Evolutionary conservation across 2,329 filamentous ascomycete genomes (phyloP).

Genomic region (Elsinoe australis): DNA sequence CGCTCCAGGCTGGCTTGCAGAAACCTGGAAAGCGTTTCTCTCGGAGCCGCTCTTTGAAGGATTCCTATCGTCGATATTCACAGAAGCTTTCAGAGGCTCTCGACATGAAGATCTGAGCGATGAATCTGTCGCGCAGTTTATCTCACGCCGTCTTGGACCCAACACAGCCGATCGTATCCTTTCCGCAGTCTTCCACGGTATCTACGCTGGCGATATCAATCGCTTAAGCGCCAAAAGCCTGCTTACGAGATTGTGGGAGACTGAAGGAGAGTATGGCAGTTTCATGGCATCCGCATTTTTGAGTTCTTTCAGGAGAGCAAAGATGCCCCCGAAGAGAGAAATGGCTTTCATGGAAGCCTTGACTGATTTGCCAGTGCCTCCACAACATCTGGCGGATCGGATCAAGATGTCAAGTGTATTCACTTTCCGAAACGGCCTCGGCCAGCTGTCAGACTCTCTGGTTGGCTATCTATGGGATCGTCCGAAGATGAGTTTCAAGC

Average conservation of each 20-base stretch:
- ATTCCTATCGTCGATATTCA: conserved; percentile 31
- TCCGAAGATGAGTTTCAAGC: conserved; percentile 35
- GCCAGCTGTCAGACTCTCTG: conserved; percentile 34
- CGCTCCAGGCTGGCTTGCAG: conserved; percentile 29
- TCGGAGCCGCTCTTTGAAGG: conserved; percentile 52
- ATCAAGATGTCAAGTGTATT: conserved; percentile 35
- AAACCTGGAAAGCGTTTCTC: conserved; percentile 33
- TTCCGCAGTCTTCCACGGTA: conserved; percentile 73
- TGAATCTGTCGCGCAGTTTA: conserved; percentile 63
- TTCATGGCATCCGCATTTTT: conserved; percentile 30
- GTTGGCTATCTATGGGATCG: conserved; percentile 32
- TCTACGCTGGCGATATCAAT: conserved; percentile 84
- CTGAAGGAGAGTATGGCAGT: conserved; percentile 41
- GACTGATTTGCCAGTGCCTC: conserved; percentile 1
- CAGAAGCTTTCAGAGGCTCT: conserved; percentile 27
- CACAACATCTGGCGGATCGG: conserved; percentile 8
- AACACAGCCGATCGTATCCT: conserved; percentile 61
- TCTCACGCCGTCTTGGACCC: conserved; percentile 49
- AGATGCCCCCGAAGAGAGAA: conserved; percentile 25
- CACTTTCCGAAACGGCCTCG: conserved; percentile 39
- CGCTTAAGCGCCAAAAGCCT: conserved; percentile 66
- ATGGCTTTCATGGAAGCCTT: conserved; percentile 10
- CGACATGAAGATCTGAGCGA: conserved; percentile 44
- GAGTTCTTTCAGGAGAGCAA: conserved; percentile 27
- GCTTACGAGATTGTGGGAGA: conserved; percentile 44